Conservation (phyloP, 2,329 filamentous ascomycete species). For the Pseudogymnoascus sp. region DNA sequence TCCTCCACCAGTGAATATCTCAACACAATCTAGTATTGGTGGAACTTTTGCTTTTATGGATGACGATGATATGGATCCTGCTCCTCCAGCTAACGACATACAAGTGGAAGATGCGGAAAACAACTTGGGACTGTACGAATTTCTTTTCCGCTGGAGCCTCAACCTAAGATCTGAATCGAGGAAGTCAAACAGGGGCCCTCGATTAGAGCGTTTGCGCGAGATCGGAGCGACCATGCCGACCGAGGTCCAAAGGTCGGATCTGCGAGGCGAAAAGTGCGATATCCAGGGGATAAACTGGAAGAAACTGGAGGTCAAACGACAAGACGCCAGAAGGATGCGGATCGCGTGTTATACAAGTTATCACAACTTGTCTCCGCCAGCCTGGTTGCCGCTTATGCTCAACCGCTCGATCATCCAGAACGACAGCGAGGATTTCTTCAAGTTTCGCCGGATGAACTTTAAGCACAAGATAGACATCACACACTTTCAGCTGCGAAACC, state of each 20-base stretch:
- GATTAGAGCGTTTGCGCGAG: constrained; percentile 15
- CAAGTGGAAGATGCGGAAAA: constrained; percentile 30
- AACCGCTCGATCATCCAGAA: constrained; percentile 14
- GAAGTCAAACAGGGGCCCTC: constrained; percentile 17
- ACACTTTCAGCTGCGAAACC: constrained; percentile 61
- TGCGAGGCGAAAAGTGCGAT: constrained; percentile 50
- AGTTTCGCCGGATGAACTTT: constrained; percentile 51
- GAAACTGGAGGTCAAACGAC: constrained; percentile 43
- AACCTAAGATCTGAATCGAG: constrained; percentile 11
- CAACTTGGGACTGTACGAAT: constrained; percentile 44
- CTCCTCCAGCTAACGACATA: constrained; percentile 23
- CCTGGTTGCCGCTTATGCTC: neutral
- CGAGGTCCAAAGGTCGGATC: constrained; percentile 36
- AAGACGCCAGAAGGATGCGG: constrained; percentile 42
- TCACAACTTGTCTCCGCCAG: constrained; percentile 35
- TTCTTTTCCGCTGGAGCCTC: constrained; percentile 42
- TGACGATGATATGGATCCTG: neutral
- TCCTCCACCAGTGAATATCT: neutral
- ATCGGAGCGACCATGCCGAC: constrained; percentile 18
- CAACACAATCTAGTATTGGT: neutral
- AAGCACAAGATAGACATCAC: constrained; percentile 46
- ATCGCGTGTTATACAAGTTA: constrained; percentile 50
- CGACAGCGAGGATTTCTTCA: constrained; percentile 41
- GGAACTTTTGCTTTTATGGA: neutral
- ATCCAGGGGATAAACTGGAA: constrained; percentile 55